Percentiles rank a stretch among this genome's conserved stretches.
Conservation (phyloP, 768 basidiomycete genomes). For the Gymnopilus junonius region DNA sequence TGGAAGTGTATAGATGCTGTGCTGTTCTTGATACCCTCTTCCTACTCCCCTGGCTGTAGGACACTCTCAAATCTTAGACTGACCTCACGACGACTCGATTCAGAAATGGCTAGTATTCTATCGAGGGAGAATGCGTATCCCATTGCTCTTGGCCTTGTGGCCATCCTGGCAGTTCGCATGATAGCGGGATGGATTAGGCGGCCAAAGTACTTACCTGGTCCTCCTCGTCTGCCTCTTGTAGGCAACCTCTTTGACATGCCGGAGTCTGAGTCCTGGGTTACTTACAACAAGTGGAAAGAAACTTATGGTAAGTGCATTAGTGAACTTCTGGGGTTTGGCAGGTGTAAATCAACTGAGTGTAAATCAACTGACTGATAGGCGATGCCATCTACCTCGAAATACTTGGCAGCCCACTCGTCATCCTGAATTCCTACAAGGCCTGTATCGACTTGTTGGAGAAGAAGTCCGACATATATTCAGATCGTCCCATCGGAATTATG, state of each 20-base stretch:
- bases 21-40: not conserved
- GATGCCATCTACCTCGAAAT: slow-evolving; percentile 31
- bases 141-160: slow-evolving; percentile 5
- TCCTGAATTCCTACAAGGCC: slow-evolving; percentile 29
- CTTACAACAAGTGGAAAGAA: slow-evolving; percentile 27
- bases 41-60: not conserved
- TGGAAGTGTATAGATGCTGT: not conserved
- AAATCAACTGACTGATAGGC: slow-evolving; percentile 10
- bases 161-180: slow-evolving; percentile 11
- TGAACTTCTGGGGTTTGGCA: not conserved
- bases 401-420: slow-evolving; percentile 28
- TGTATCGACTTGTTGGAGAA: slow-evolving; percentile 32
- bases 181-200: slow-evolving; percentile 9
- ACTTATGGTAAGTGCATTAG: slow-evolving; percentile 17
- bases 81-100: not conserved
- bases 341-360: not conserved
- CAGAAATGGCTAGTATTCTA: not conserved
- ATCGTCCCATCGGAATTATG: slow-evolving; percentile 23
- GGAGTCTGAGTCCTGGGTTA: slow-evolving; percentile 25
- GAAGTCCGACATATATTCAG: slow-evolving; percentile 32
- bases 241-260: slow-evolving; percentile 30
- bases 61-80: not conserved
- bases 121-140: slow-evolving; percentile 4
- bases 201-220: slow-evolving; percentile 25
- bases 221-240: slow-evolving; percentile 19